These are phyloP conservation scores for Neofusicoccum kwambonambiense DNA, from an alignment of 2,329 filamentous ascomycete species.

Conservation along the genomic window DNA sequence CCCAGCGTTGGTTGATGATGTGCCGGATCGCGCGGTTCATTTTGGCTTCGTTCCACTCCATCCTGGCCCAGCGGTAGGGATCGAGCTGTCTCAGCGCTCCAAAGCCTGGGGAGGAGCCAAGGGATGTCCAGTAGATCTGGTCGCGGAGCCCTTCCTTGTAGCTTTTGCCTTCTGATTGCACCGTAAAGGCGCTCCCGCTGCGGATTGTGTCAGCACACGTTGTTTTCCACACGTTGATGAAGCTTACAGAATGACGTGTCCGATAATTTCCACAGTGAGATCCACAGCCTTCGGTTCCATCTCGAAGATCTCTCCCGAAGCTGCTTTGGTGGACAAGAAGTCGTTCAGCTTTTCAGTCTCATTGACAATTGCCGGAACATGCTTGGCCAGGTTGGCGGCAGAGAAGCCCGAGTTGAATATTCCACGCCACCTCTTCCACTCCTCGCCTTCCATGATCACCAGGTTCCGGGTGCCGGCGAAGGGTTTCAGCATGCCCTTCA, in stretches of 20 bases:
- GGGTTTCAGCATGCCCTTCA: not conserved
- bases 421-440: constrained; percentile 26
- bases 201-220: not conserved
- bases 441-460: constrained; percentile 22
- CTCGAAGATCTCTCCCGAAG: not conserved
- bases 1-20: constrained; percentile 5
- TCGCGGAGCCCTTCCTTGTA: not conserved
- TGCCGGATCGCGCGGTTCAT: not conserved
- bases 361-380: constrained; percentile 25
- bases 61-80: not conserved
- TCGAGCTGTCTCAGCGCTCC: not conserved
- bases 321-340: constrained; percentile 1
- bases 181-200: not conserved
- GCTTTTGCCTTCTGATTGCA: not conserved
- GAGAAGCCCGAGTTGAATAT: constrained; percentile 27
- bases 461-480: not conserved
- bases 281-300: constrained; percentile 8
- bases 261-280: constrained; percentile 19
- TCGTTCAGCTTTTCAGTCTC: constrained; percentile 23
- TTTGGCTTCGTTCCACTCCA: constrained; percentile 1
- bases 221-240: constrained; percentile 25
- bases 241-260: constrained; percentile 21
- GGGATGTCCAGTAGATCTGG: not conserved
- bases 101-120: not conserved
- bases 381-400: constrained; percentile 23